A percentile compares a stretch with the other conserved stretches of the same genome.
These are phyloP conservation scores for Fraxinus nigra DNA, from an alignment of 305 asterid species.

Conservation along the genomic window DNA sequence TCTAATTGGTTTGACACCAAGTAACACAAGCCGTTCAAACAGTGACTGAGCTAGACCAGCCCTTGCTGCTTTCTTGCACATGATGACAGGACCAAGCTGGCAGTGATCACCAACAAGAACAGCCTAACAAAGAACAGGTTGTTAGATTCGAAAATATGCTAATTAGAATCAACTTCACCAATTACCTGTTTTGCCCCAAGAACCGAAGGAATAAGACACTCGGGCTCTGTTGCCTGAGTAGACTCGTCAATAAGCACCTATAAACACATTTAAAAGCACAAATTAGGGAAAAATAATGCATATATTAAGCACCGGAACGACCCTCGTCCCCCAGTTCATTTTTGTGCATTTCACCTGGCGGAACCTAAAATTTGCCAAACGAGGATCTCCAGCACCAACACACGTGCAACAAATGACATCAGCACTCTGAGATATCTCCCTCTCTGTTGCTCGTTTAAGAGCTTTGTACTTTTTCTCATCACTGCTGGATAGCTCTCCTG, in stretches of 20 bases:
- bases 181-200: constrained; percentile 95
- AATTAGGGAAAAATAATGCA: constrained; percentile 7
- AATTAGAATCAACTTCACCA: constrained; percentile 8
- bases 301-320: not conserved
- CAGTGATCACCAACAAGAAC: constrained; percentile 99
- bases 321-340: not conserved
- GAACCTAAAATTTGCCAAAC: constrained; percentile 90
- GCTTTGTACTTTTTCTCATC: constrained; percentile 96
- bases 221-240: constrained; percentile 97
- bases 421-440: constrained; percentile 99
- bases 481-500: constrained; percentile 97
- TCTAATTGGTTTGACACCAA: constrained; percentile 96
- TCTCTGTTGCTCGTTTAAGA: constrained; percentile 90
- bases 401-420: constrained; percentile 99
- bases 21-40: constrained; percentile 93
- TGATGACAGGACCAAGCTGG: constrained; percentile 99
- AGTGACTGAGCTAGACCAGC: constrained; percentile 98
- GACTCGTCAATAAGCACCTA: constrained; percentile 99
- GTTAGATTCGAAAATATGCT: constrained; percentile 16
- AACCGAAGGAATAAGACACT: constrained; percentile 96
- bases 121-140: constrained; percentile 45
- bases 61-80: constrained; percentile 99
- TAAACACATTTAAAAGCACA: constrained; percentile 8
- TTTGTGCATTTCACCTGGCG: constrained; percentile 64
- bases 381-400: constrained; percentile 99